Evolutionary conservation across 768 basidiomycete genomes (phyloP), one percentile per base, ranked within the genome.

Genomic region (Boletus subcaerulescens): DNA sequence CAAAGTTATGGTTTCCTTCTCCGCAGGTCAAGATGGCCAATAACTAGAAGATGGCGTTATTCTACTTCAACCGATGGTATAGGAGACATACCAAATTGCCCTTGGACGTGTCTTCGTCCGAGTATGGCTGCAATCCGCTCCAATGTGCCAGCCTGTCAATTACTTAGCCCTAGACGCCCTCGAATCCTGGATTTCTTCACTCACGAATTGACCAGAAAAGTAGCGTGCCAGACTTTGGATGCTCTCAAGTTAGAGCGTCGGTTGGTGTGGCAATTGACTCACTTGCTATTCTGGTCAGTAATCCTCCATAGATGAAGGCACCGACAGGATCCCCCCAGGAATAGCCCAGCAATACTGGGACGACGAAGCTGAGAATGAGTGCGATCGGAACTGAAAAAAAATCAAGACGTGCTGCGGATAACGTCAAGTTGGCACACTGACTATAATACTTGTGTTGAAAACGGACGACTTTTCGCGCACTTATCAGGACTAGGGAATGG

Each of bases 1-100:
- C 56, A 29, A 58, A 58, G 31, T 58, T 58, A 11, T 57, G 56
- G 55, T 58, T 50, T 50, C 56, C 56, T 10, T 58, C 55, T 31
- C 56, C 56, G 18, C 56, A 32, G 9, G 56, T 57, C 26, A 58
- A 22, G 43, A 57, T 41, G 33, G 56, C 56, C 55, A 57, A 41
- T n/a, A 57, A 36, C 56, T 58, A 22, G 17, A 36, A 29, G 38
- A 35, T 45, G n/a, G 12, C 10, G n/a, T 57, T 24, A 57, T 45
- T 12, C 15, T 10, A 10, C 13, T 29, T 32, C 31, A 5, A 50
- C 26, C 42, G n/a, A 4, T 32, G 26, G 36, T 1, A 41, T 29
- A 3, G 32, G 24, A 7, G 2, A 29, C 55, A 9, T 58, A 50
- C 57, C 55, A 50, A 20, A 29, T 46, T 58, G 39, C 57, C n/a